Base-by-base conservation (phyloP, 345 rosid species). In the Stellera chamaejasme region DNA sequence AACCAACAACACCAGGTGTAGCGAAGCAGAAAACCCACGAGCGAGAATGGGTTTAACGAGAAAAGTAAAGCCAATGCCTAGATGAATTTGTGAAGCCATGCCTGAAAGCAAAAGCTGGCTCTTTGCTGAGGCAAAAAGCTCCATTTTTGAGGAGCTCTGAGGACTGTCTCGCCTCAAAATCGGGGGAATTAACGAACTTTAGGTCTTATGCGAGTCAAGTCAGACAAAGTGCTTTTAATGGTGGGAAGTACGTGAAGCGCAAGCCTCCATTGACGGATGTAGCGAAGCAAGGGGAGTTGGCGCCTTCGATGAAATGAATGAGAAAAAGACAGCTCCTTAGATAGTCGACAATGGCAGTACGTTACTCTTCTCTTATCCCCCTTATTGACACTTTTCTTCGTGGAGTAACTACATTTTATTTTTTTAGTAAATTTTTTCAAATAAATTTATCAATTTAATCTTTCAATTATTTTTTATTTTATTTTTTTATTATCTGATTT, bases 1-100 rank as follows among this genome's bases (percentile, higher is more conserved):
- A 1, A 79, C 52, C 57, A 82, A 57, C 66, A 84, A 70, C 27
- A 79, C 32, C 10, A 75, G 25, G 62, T 77, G 82, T 5, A 72
- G 52, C 26, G 71, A 59, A 61, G 65, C 67, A 32, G 77, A 77
- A 41, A 77, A 45, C 43, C 79, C 72, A 27, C 19, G 72, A 2
- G 64, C 14, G 59, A 77, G 72, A 62, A 46, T 13, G 52, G 70
- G 72, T 49, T 64, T 51, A 14, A 63, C 23, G 52, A 71, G 65
- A 46, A 77, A 80, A 59, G 45, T 49, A n/a, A 57, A 57, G 48
- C 11, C 0, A 39, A 56, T 19, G 8, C 39, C 39, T 32, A 32
- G 39, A 32, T 32, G 39, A 32, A 32, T 32, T 32, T 1, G 39
- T 32, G 39, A 5, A 32, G 39, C 39, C 8, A 32, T 32, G 39